phyloP scores from a whole-genome alignment of 805 yeast genomes.

The Metschnikowia koreensis region DNA sequence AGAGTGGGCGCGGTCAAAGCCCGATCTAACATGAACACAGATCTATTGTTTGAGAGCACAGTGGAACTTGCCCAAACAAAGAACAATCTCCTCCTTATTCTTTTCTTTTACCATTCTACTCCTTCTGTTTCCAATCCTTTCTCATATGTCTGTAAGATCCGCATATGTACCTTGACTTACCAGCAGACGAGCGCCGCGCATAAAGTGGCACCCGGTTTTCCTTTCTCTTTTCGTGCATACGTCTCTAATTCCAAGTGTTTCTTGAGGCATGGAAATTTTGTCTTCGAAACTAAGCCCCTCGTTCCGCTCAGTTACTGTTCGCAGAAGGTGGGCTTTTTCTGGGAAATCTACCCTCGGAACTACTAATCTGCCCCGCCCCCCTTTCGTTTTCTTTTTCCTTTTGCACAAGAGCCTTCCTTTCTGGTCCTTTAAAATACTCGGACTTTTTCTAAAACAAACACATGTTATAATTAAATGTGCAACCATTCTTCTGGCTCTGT shows the following conservation, averaged over 20 bases:
- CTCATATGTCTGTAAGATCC: background rate
- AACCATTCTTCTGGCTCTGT: background rate
- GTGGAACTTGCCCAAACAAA: background rate
- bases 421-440: too few species aligned
- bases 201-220: background rate
- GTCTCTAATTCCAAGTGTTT: background rate
- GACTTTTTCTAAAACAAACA: too few species aligned
- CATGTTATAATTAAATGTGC: too few species aligned
- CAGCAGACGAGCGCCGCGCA: background rate
- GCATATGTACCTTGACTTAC: background rate
- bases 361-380: too few species aligned
- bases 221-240: background rate
- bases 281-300: background rate
- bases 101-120: background rate
- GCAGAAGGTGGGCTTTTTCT: background rate
- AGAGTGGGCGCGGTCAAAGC: slow-evolving; percentile 7
- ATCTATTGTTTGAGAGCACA: slow-evolving; percentile 1
- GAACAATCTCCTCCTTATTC: background rate
- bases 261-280: background rate
- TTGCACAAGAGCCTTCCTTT: too few species aligned
- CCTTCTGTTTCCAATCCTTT: background rate
- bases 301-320: background rate
- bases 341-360: background rate
- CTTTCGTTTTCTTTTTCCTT: too few species aligned
- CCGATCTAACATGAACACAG: background rate